Evolutionary conservation across 306 rosid genomes (phyloP).

Genomic region (Sicyos baderoa): DNA sequence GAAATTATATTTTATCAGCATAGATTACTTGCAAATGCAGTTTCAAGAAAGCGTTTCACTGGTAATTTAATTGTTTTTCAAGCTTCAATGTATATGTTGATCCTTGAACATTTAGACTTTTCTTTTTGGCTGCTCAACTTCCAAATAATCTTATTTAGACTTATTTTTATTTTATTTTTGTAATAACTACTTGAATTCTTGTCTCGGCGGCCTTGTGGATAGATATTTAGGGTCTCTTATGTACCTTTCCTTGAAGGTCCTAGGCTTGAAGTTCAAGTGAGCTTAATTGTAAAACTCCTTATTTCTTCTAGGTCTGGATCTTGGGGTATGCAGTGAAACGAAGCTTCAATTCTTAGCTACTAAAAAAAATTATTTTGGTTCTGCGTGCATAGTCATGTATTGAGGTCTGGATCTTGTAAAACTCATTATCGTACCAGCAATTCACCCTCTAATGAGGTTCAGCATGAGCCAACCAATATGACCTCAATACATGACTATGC

Average conservation of each 20-base stretch:
- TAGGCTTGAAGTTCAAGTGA: too few relatives aligned
- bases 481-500: neutral
- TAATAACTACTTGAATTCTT: too few relatives aligned
- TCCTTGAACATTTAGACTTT: neutral
- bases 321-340: too few relatives aligned
- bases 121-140: neutral
- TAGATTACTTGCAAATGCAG: constrained; percentile 54
- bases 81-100: constrained; percentile 14
- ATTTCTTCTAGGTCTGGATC: too few relatives aligned
- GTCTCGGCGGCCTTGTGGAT: too few relatives aligned
- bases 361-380: neutral
- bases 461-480: neutral
- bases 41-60: constrained; percentile 44
- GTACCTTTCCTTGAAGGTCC: too few relatives aligned
- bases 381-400: too few relatives aligned
- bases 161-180: neutral
- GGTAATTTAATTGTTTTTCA: constrained; percentile 36
- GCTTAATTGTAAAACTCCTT: too few relatives aligned
- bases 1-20: constrained; percentile 71
- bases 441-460: neutral
- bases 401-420: too few relatives aligned
- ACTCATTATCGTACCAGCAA: neutral
- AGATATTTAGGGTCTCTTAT: too few relatives aligned
- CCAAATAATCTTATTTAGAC: neutral
- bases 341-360: too few relatives aligned